Conservation (phyloP, 1,284 basidiomycete species). For the Microbotryomycetes sp. region DNA sequence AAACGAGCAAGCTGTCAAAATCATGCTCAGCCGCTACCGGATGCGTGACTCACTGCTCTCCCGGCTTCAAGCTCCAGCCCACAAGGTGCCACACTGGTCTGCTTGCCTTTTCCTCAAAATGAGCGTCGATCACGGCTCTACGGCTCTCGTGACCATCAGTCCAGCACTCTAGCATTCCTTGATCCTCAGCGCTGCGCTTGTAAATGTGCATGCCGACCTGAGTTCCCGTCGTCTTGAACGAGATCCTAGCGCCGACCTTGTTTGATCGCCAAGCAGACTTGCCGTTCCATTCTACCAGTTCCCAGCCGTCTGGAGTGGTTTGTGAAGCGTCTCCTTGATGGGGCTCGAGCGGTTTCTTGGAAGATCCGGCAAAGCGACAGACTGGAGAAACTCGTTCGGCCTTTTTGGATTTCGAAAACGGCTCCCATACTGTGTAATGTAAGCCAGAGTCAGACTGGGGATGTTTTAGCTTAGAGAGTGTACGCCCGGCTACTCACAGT, state of each 20-base stretch:
- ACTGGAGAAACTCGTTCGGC: background rate
- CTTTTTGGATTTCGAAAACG: background rate
- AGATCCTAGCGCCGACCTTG: constrained; percentile 11
- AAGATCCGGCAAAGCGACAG: background rate
- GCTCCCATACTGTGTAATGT: background rate
- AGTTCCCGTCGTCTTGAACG: constrained; percentile 12
- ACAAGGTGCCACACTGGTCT: constrained; percentile 2
- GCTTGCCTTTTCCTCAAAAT: background rate
- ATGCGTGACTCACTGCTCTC: constrained; percentile 17
- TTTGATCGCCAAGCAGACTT: constrained; percentile 14
- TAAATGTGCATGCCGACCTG: background rate
- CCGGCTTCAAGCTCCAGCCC: background rate
- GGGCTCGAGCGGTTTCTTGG: background rate
- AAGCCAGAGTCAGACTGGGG: background rate
- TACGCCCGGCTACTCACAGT: background rate
- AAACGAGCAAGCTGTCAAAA: background rate
- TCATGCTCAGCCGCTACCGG: background rate
- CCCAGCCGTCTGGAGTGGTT: constrained; percentile 3
- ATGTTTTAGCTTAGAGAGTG: background rate
- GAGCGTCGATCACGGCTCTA: background rate
- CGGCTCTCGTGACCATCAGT: background rate
- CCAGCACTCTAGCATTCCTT: background rate
- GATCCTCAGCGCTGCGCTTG: background rate
- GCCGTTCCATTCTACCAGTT: constrained; percentile 21
- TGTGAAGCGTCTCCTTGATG: background rate